Evolutionary conservation across 768 basidiomycete species (phyloP), one percentile per base, ranked within the genome.

Genomic region (Kwoniella dejecticola): DNA sequence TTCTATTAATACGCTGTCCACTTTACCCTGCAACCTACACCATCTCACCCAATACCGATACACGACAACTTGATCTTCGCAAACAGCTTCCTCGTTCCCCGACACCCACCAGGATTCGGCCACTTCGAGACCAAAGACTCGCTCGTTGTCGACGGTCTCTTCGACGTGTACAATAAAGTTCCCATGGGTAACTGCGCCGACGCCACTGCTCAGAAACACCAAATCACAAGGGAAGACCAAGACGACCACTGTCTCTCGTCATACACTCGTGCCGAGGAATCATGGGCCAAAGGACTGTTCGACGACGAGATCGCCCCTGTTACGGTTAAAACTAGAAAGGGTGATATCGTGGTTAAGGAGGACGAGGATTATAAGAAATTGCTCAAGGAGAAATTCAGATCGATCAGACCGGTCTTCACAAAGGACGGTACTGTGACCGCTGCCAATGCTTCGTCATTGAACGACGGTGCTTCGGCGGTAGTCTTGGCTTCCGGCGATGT

Each of bases 151-250:
- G 96, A 99, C 71, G 96, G 94, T 68, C 89, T 99, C 50, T 89
- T 88, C 86, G 96, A 99, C 80, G 91, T 91, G 53, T 96, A 92
- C 85, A 93, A 96, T 84, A 87, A 97, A 81, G 90, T 91, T 76
- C 88, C 92, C 29, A 99, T 99, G 96, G 96, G 96, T 59, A 91
- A 91, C 84, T 98, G 95, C 77, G 95, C 86, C 70, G 96, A 99
- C 81, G 77, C 82, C 70, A 86, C 89, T 27, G 91, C 93, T 15
- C 85, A 84, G 67, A 93, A 93, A 79, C 83, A 88, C 79, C 80
- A 81, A 38, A 94, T 99, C 80, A 83, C 86, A 54, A 89, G 96
- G 44, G 89, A 94, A 80, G 84, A 87, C 26, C 88, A 90, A 78
- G 96, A 99, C 79, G 82, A 84, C 19, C 93, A 92, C 81, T 91